Conservation (phyloP, 805 yeast genomes). For the Pichia californica region DNA sequence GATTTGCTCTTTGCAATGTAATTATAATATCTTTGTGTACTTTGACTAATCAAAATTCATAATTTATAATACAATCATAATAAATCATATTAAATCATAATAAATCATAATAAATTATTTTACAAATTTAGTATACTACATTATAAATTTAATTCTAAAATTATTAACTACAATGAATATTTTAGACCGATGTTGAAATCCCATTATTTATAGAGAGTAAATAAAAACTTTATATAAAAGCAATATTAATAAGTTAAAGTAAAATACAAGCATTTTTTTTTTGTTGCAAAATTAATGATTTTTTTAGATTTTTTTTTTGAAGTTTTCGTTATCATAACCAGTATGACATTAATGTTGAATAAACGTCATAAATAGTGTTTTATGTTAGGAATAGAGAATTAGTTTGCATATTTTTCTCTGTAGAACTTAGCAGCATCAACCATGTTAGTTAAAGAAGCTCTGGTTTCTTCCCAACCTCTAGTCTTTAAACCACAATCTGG, state of each 20-base stretch:
- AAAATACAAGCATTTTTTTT: slow-evolving; percentile 11
- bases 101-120: too few species aligned
- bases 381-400: slow-evolving; percentile 10
- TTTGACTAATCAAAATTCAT: too few species aligned
- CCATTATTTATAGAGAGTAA: slow-evolving; percentile 25
- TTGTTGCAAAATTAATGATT: slow-evolving; percentile 4
- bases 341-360: slow-evolving; percentile 34
- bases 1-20: too few species aligned
- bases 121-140: too few species aligned
- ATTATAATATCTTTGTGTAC: too few species aligned
- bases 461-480: slow-evolving; percentile 99
- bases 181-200: slow-evolving; percentile 42
- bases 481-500: slow-evolving; percentile 99
- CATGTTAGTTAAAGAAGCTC: slow-evolving; percentile 93
- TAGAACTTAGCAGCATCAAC: slow-evolving; percentile 97
- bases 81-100: too few species aligned
- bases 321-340: slow-evolving; percentile 17
- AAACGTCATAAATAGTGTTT: slow-evolving; percentile 20
- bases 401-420: slow-evolving; percentile 45
- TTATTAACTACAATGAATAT: neutral
- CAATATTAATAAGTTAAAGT: slow-evolving; percentile 10
- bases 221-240: slow-evolving; percentile 12
- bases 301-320: slow-evolving; percentile 1
- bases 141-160: too few species aligned
- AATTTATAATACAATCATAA: too few species aligned